A percentile compares a stretch with the other conserved stretches of the same genome.
These are phyloP conservation scores for Lycium barbarum DNA, from an alignment of 257 asterid genomes.

Conservation along the genomic window DNA sequence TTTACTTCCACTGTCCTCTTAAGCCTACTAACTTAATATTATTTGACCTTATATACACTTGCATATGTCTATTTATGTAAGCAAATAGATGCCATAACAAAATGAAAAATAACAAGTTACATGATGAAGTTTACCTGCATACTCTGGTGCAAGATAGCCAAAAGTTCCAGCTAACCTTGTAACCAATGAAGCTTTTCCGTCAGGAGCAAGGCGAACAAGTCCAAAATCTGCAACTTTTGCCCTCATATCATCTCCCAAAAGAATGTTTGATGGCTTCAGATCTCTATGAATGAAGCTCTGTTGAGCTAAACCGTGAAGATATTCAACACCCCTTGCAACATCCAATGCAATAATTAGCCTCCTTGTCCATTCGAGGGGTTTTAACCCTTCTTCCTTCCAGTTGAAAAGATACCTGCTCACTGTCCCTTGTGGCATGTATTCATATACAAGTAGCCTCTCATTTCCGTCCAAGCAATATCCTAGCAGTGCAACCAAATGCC, in stretches of 20 bases:
- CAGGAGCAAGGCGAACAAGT: slow-evolving; percentile 41
- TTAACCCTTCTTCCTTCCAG: slow-evolving; percentile 36
- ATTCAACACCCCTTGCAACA: slow-evolving; percentile 30
- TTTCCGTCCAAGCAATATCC: slow-evolving; percentile 39
- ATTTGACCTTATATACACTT: background rate
- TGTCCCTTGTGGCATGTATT: slow-evolving; percentile 35
- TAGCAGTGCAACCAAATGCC: slow-evolving; percentile 39
- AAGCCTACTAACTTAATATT: background rate
- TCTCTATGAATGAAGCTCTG: slow-evolving; percentile 30
- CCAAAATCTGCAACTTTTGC: slow-evolving; percentile 33
- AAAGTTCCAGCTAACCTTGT: slow-evolving; percentile 38
- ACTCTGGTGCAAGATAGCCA: slow-evolving; percentile 33
- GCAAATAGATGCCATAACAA: background rate
- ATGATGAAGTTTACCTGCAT: slow-evolving; percentile 33
- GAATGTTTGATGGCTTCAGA: slow-evolving; percentile 28
- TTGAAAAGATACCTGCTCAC: slow-evolving; percentile 34
- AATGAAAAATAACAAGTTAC: background rate
- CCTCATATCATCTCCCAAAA: slow-evolving; percentile 32
- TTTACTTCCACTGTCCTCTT: background rate
- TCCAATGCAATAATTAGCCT: slow-evolving; percentile 29
- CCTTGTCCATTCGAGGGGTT: slow-evolving; percentile 39
- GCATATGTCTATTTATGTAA: background rate
- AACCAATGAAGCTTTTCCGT: slow-evolving; percentile 34
- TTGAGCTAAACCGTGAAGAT: slow-evolving; percentile 26
- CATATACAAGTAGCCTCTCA: slow-evolving; percentile 25